Evolutionary conservation across 73 alveolate genomes (phyloP).

Genomic region (Paramecium octaurelia): DNA sequence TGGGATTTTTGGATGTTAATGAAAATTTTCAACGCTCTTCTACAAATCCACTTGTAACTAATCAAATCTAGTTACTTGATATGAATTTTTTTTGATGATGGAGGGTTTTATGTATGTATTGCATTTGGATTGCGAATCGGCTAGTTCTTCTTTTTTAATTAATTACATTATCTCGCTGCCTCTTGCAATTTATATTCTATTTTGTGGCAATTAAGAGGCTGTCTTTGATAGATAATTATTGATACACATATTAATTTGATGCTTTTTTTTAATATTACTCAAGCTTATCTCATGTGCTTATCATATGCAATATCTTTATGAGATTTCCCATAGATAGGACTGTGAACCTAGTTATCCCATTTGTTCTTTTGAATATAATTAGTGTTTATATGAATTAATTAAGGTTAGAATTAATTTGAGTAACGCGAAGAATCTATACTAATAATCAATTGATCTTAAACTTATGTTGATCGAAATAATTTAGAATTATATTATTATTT

Average conservation of each 20-base stretch:
- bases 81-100: neutral
- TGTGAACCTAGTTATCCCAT: neutral
- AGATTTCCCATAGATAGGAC: neutral
- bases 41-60: neutral
- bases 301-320: neutral
- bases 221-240: neutral
- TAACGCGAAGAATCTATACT: neutral
- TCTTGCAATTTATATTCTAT: neutral
- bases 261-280: neutral
- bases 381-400: neutral
- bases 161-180: neutral
- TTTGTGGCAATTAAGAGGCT: neutral
- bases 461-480: neutral
- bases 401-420: neutral
- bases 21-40: neutral
- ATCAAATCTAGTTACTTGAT: neutral
- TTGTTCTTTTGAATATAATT: neutral
- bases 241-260: neutral
- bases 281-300: neutral
- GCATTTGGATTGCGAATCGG: too few relatives aligned
- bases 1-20: neutral
- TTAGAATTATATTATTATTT: neutral
- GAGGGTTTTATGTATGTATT: neutral
- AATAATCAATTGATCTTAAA: neutral
- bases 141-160: neutral